Evolutionary conservation across 768 basidiomycete genomes (phyloP), one percentile per base, ranked within the genome.

Genomic region (Trametes elegans): DNA sequence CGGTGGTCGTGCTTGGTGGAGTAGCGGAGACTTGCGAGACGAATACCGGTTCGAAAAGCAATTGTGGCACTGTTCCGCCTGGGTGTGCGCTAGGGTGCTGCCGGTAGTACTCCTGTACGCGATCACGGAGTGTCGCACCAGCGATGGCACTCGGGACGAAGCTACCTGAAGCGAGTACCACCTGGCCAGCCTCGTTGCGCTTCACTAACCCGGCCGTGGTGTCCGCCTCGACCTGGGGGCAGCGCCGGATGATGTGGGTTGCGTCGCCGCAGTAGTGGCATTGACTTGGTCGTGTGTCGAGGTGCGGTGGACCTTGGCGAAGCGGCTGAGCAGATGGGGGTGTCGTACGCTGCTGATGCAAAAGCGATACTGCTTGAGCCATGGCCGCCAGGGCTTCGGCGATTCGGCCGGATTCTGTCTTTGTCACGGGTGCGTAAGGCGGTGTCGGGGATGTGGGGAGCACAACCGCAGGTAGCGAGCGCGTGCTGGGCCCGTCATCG

Each of bases 191-290:
- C 4, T 55, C 47, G 41, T 71, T 67, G 3, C 65, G 61, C 19
- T 54, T 62, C 18, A 60, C 53, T 7, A 65, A 61, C 1, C 65
- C 64, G 0, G 59, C 42, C 2, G 24, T 1, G 5, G 35, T 48
- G 27, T 59, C 53, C 2, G 43, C 42, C 7, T 55, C 49, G 41
- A 68, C 67, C 1, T 47, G 43, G 0, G 54, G 48, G 51, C 68
- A 68, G 18, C 59, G 27, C 5, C 66, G 56, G 36, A 68, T 68
- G 45, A 58, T 65, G 42, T 71, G 66, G 1, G 36, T 41, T 0
- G 41, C 18, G 0, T 64, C 63, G 28, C 68, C 67, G 49, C 69
- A 69, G 39, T 66, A 64, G 39, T 50, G 19, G 32, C 58, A 59
- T 1, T 32, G 7, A 23, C 28, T 21, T 1, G 23, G 3, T n/a